Evolutionary conservation across 441 rosid genomes (phyloP).

Genomic region (Lepidium campestre): DNA sequence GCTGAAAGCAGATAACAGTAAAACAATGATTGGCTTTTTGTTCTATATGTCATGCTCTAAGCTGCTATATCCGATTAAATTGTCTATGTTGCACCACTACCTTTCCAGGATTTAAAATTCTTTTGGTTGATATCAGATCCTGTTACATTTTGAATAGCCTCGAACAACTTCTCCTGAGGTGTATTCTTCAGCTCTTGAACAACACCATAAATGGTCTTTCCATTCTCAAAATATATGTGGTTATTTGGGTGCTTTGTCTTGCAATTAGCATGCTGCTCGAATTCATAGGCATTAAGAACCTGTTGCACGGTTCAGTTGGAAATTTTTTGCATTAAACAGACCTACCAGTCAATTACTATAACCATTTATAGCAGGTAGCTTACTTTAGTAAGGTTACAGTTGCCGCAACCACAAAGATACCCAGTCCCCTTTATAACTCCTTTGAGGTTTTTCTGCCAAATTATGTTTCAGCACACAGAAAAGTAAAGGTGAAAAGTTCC

Average conservation of each 20-base stretch:
- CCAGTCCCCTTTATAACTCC: constrained; percentile 69
- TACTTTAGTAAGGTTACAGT: constrained; percentile 57
- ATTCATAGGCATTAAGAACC: constrained; percentile 72
- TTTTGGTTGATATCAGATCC: constrained; percentile 66
- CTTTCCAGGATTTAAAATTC: constrained; percentile 64
- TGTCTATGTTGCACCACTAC: constrained; percentile 19
- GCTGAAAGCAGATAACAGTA: constrained; percentile 32
- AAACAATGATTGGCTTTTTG: constrained; percentile 3
- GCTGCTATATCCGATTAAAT: neutral
- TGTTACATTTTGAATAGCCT: constrained; percentile 48
- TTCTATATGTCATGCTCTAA: constrained; percentile 6
- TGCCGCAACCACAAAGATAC: constrained; percentile 60
- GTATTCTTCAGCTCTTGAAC: constrained; percentile 72
- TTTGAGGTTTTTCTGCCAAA: constrained; percentile 41
- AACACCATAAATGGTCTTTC: constrained; percentile 65
- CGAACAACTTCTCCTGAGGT: constrained; percentile 52
- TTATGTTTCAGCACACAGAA: constrained; percentile 20
- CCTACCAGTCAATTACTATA: constrained; percentile 1
- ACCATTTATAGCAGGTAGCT: constrained; percentile 18
- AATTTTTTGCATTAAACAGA: neutral
- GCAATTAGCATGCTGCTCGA: constrained; percentile 77
- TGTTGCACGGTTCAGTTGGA: constrained; percentile 18
- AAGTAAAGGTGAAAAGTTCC: constrained; percentile 11
- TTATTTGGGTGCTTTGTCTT: constrained; percentile 79
- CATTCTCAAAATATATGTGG: constrained; percentile 72